phyloP scores from a whole-genome alignment of 495 filamentous ascomycete species.

The Tuber brumale region DNA sequence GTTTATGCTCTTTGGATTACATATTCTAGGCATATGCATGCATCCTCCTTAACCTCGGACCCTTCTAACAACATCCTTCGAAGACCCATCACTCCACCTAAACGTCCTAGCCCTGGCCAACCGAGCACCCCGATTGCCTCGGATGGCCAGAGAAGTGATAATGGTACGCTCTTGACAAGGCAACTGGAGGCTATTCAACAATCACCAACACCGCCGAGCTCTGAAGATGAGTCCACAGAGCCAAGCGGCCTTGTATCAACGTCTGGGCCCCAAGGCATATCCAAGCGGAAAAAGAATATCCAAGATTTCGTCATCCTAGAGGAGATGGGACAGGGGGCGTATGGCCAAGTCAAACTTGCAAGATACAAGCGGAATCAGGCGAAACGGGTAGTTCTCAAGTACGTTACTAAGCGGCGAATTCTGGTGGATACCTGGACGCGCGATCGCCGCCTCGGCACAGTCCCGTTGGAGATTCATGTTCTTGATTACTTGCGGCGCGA shows the following conservation, averaged over 20 bases:
- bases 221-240: constrained; percentile 35
- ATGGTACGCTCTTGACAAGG: constrained; percentile 59
- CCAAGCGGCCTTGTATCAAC: constrained; percentile 12
- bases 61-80: constrained; percentile 54
- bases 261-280: constrained; percentile 19
- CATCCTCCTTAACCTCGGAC: constrained; percentile 53
- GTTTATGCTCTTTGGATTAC: constrained; percentile 97
- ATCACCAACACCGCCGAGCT: constrained; percentile 41
- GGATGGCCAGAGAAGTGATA: constrained; percentile 19
- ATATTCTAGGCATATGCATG: constrained; percentile 87
- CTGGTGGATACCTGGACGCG: constrained; percentile 98
- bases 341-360: constrained; percentile 95
- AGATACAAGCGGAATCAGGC: constrained; percentile 67
- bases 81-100: constrained; percentile 59
- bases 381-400: constrained; percentile 91
- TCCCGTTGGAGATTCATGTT: constrained; percentile 95
- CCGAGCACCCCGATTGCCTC: constrained; percentile 44
- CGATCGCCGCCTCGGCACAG: constrained; percentile 88
- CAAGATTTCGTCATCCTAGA: constrained; percentile 87
- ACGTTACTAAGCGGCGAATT: constrained; percentile 93
- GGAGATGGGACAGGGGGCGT: constrained; percentile 97
- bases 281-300: constrained; percentile 68
- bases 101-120: constrained; percentile 74
- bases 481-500: constrained; percentile 87
- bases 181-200: constrained; percentile 47